Conservation (phyloP, 2,329 filamentous ascomycete species). For the Metarhizium album region DNA sequence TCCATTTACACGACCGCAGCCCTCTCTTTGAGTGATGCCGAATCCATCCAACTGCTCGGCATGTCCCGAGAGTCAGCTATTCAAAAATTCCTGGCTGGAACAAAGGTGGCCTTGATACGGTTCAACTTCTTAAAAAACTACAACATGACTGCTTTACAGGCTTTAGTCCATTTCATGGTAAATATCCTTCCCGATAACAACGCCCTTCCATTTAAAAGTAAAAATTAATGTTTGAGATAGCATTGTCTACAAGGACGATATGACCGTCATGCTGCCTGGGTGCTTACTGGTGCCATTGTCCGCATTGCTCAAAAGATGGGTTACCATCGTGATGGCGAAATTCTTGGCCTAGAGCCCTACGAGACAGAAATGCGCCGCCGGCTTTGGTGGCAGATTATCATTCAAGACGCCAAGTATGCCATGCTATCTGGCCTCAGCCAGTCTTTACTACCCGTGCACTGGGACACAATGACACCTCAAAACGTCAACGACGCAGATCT, state of each 20-base stretch:
- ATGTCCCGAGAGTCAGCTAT: constrained; percentile 38
- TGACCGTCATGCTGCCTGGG: constrained; percentile 49
- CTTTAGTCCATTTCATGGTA: constrained; percentile 48
- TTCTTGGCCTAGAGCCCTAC: constrained; percentile 46
- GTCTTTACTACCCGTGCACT: constrained; percentile 38
- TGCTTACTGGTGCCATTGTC: constrained; percentile 48
- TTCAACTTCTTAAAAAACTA: constrained; percentile 48
- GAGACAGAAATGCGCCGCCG: constrained; percentile 58
- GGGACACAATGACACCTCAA: constrained; percentile 44
- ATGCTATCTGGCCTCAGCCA: constrained; percentile 46
- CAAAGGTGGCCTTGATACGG: constrained; percentile 37
- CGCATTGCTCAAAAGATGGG: constrained; percentile 59
- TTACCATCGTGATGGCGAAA: constrained; percentile 50
- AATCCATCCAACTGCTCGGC: constrained; percentile 44
- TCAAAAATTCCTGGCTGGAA: constrained; percentile 39
- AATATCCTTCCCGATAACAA: not conserved
- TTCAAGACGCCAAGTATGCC: constrained; percentile 46
- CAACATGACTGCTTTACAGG: constrained; percentile 48
- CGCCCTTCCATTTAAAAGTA: not conserved
- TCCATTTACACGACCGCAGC: constrained; percentile 54
- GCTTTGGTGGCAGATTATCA: constrained; percentile 55
- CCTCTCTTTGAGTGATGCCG: constrained; percentile 41
- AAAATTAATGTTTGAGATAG: constrained; percentile 21
- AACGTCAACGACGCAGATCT: constrained; percentile 52
- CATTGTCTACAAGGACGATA: constrained; percentile 46